These are phyloP conservation scores for Ganoderma lucidum DNA, from an alignment of 1,284 basidiomycete genomes.

Conservation along the genomic window DNA sequence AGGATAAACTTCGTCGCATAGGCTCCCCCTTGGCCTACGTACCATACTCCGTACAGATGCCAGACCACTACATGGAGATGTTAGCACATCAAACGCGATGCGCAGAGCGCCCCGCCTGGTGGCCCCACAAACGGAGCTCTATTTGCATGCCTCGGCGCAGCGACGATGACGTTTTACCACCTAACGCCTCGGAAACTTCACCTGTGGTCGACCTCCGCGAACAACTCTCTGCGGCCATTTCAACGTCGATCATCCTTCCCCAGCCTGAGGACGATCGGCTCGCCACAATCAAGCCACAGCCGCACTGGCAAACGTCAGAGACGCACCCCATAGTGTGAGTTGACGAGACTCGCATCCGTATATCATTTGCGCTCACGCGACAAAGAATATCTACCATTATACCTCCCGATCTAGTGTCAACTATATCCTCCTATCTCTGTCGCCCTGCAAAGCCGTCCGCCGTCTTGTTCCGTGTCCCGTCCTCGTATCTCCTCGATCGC, in stretches of 20 bases:
- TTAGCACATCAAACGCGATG: constrained; percentile 66
- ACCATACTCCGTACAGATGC: constrained; percentile 76
- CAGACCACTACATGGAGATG: constrained; percentile 67
- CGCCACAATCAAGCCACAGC: constrained; percentile 20
- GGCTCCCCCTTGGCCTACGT: constrained; percentile 68
- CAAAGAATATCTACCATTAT: constrained; percentile 63
- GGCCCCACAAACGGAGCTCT: constrained; percentile 45
- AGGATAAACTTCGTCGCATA: constrained; percentile 34
- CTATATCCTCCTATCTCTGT: constrained; percentile 62
- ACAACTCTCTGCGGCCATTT: constrained; percentile 62
- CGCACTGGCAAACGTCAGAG: constrained; percentile 62
- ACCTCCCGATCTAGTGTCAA: constrained; percentile 63
- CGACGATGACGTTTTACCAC: too few species aligned
- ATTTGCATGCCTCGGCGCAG: neutral
- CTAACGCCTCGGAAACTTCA: constrained; percentile 26
- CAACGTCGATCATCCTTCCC: constrained; percentile 48
- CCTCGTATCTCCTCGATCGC: constrained; percentile 43
- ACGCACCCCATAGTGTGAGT: constrained; percentile 87
- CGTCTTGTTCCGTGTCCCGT: constrained; percentile 45
- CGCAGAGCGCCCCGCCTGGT: constrained; percentile 59
- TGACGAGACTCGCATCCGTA: constrained; percentile 12
- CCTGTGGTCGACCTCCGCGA: constrained; percentile 48
- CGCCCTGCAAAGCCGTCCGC: constrained; percentile 46
- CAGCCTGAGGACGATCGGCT: constrained; percentile 17
- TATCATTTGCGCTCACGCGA: constrained; percentile 4